These are phyloP conservation scores for Talaromyces sp. DNA, from an alignment of 2,329 filamentous ascomycete genomes.

Conservation along the genomic window DNA sequence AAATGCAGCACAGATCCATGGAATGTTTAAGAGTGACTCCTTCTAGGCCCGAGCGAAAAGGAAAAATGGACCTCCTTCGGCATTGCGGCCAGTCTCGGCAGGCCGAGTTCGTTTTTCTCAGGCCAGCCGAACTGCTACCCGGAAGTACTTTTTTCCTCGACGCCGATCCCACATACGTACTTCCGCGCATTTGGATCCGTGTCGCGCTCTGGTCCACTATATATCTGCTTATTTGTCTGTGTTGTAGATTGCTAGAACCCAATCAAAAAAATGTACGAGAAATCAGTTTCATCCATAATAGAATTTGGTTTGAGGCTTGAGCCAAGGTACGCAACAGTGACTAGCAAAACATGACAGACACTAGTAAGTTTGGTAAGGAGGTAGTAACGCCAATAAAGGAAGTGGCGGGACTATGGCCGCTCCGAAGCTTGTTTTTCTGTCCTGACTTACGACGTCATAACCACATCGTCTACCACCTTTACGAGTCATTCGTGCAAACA, in stretches of 20 bases:
- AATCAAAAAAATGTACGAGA: neutral
- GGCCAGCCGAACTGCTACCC: neutral
- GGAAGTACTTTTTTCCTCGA: constrained; percentile 6
- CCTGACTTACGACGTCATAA: neutral
- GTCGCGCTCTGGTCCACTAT: neutral
- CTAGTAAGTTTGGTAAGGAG: neutral
- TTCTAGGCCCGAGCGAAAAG: neutral
- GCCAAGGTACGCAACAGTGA: neutral
- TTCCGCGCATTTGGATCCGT: too few species aligned
- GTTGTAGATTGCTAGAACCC: neutral
- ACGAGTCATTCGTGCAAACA: constrained; percentile 3
- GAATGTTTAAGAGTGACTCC: neutral
- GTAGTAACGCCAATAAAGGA: neutral
- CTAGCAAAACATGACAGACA: neutral
- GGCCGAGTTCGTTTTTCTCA: neutral
- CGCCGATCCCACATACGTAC: neutral
- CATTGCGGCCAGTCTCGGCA: neutral
- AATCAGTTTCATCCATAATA: neutral
- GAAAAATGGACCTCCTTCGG: neutral
- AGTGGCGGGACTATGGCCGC: too few species aligned
- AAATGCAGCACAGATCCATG: neutral
- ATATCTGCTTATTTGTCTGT: neutral
- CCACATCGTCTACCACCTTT: neutral
- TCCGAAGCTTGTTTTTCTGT: neutral
- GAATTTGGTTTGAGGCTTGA: neutral